Evolutionary conservation across 352 stramenopile genomes (phyloP).

Genomic region (Globisporangium sylvaticum): DNA sequence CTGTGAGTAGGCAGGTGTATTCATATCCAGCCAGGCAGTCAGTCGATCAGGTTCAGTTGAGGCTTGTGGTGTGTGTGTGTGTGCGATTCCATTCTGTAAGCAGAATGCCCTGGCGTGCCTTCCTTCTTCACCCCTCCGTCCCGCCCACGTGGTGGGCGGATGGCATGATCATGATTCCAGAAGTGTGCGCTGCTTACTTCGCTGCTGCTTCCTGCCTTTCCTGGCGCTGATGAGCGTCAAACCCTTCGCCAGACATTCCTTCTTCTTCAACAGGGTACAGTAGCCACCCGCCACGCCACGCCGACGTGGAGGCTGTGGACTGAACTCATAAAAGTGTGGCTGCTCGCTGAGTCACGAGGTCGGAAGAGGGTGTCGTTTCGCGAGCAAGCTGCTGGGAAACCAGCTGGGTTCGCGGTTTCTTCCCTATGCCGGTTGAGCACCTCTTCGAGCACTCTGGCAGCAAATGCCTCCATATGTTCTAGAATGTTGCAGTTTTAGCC

Average conservation of each 20-base stretch:
- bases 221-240: neutral
- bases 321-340: neutral
- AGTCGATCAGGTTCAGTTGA: neutral
- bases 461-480: neutral
- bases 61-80: neutral
- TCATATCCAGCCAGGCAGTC: neutral
- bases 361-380: conserved; percentile 3
- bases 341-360: neutral
- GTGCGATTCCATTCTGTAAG: neutral
- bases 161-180: neutral
- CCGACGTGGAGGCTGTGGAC: too few species aligned
- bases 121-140: neutral
- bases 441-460: neutral
- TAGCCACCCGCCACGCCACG: neutral
- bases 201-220: neutral
- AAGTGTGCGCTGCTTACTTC: neutral
- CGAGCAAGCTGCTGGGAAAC: conserved; percentile 5
- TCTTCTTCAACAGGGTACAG: neutral
- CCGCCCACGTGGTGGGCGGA: neutral
- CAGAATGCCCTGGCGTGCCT: neutral
- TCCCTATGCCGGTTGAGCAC: neutral
- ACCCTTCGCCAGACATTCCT: neutral
- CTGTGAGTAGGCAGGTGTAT: neutral
- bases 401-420: conserved; percentile 6
- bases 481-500: neutral